Evolutionary conservation across 1,284 basidiomycete genomes (phyloP), one percentile per base, ranked within the genome.

Genomic region (Trichosporon coremiiforme): DNA sequence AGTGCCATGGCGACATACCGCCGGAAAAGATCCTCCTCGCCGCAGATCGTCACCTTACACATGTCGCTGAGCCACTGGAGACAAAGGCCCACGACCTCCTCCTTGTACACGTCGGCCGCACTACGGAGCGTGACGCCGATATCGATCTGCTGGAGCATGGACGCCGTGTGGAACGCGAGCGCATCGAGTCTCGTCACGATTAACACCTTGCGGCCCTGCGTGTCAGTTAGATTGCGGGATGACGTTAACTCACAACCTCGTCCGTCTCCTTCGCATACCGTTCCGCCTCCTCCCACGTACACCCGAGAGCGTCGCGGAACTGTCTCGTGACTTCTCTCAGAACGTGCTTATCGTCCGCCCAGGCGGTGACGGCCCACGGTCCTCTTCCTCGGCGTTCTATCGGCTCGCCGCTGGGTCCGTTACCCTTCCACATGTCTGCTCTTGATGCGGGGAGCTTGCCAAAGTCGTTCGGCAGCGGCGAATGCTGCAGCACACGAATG

Each of bases 271-370:
- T 83, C 0, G 92, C 91, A 64, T 91, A 90, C 22, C 88, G 87
- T 31, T 86, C 85, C 0, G 77, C 79, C 15, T 70, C 70, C 33
- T 79, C 77, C 75, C 74, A 77, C 0, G 22, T 88, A 81, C 68
- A 87, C 85, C 69, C 87, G 86, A 8, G 88, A 88, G 71, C 87
- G 70, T 92, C 91, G 64, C 87, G 85, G 6, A 97, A 85, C 69
- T 95, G 88, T 73, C 91, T 88, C 68, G 91, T 91, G 68, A 98
- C 90, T 78, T 98, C 94, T 66, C 91, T 90, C 76, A 92, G 93
- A 1, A 93, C 95, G 82, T 98, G 97, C 76, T 95, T 97, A 82
- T 99, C 97, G 84, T 98, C 96, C 82, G 97, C 95, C 95, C 95
- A 98, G 1, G 98, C 84, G 20, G 97, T 86, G 67, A 98, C 88